Base-by-base conservation (phyloP, 768 basidiomycete species). In the Auriscalpium orientale region DNA sequence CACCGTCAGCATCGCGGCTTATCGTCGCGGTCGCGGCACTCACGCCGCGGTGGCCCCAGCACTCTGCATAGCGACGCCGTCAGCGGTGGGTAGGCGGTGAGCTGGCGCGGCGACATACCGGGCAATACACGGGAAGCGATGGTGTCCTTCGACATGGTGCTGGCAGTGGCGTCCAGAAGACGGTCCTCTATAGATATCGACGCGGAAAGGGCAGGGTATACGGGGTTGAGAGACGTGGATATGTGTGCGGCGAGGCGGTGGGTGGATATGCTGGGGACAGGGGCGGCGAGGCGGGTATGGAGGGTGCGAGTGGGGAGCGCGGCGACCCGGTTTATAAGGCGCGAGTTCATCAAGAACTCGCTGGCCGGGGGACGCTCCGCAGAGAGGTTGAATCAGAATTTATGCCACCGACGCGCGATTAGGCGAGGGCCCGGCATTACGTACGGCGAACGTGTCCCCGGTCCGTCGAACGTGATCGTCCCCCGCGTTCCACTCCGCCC, bases 21-120 rank as follows among this genome's bases (percentile, higher is more conserved):
- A 46, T 28, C 38, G n/a, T 48, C 54, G 50, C 43, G 53, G 51
- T 34, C 36, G 53, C 7, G 10, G 51, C 2, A 74, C 81, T 61
- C 62, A 84, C 84, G 45, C 84, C 84, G 54, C 84, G 79, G 66
- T 86, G 84, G 38, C 84, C 84, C 84, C 84, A 95, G 69, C 93
- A 95, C 65, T 93, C 90, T 79, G 48, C 11, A 16, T 3, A 36
- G 40, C 4, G 50, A 36, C 33, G 50, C 5, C 20, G 13, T 22
- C 34, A 8, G 36, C 28, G 10, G n/a, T 2, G 6, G 18, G 21
- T 22, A 20, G 13, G 18, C 45, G 16, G n/a, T 22, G 40, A 22
- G 22, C 40, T 28, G 40, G 45, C 6, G 16, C 15, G 11, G 20
- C 3, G 8, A 44, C 52, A 21, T 22, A 62, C 58, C 58, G 28